Conservation (phyloP, 495 filamentous ascomycete genomes). For the Darksidea phi region DNA sequence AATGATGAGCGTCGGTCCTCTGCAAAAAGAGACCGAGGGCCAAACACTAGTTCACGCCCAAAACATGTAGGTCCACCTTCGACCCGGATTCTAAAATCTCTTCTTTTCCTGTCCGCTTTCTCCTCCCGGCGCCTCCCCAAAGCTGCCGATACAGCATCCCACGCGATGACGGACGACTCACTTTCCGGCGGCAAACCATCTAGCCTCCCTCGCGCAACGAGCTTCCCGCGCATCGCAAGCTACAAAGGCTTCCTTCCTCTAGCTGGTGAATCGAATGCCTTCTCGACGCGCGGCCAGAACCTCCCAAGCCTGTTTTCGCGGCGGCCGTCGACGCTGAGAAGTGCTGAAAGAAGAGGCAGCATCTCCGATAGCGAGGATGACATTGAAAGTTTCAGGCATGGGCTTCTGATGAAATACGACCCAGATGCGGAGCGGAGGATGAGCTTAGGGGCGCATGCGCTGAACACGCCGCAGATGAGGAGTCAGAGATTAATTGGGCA, state of each 20-base stretch:
- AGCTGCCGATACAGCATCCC: background rate
- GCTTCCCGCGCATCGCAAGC: slow-evolving; percentile 35
- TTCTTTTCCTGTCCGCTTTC: background rate
- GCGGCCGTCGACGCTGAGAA: slow-evolving; percentile 22
- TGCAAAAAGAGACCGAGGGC: too few species aligned
- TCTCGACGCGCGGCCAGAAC: slow-evolving; percentile 42
- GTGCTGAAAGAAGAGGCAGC: slow-evolving; percentile 25
- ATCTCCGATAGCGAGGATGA: slow-evolving; percentile 26
- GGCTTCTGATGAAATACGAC: slow-evolving; percentile 22
- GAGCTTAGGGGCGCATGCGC: slow-evolving; percentile 46
- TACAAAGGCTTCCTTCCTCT: slow-evolving; percentile 43
- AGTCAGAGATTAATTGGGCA: slow-evolving; percentile 76
- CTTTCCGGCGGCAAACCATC: background rate
- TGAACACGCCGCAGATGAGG: slow-evolving; percentile 69
- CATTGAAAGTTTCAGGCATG: slow-evolving; percentile 10
- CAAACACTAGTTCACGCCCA: too few species aligned
- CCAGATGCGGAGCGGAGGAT: slow-evolving; percentile 35
- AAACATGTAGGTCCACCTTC: too few species aligned
- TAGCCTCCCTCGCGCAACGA: background rate
- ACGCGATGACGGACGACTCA: slow-evolving; percentile 9
- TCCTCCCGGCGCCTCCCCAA: background rate
- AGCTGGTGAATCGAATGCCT: slow-evolving; percentile 21
- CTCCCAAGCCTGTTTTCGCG: slow-evolving; percentile 36
- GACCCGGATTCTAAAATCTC: background rate
- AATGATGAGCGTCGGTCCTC: too few species aligned